Conservation (phyloP, 805 yeast genomes). For the Kazachstania bromeliacearum region DNA sequence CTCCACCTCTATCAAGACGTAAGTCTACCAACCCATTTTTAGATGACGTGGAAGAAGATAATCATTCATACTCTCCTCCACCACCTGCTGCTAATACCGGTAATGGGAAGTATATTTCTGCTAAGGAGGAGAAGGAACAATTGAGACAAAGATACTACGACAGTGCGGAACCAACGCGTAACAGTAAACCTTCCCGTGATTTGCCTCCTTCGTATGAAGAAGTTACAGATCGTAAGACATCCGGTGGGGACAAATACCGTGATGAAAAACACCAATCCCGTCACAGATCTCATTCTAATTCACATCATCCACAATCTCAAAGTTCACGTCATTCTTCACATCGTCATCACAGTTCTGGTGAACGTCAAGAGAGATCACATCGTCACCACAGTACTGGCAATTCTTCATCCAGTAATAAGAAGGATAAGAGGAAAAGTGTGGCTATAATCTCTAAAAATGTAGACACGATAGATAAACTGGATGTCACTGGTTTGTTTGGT, state of each 20-base stretch:
- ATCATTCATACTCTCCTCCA: too few relatives aligned
- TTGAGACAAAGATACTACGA: conserved; percentile 23
- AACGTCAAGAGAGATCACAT: background rate
- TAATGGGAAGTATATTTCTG: conserved; percentile 25
- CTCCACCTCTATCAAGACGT: conserved; percentile 30
- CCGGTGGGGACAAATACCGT: conserved; percentile 8
- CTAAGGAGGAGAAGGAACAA: conserved; percentile 26
- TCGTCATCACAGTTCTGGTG: conserved; percentile 7
- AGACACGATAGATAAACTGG: conserved; percentile 90
- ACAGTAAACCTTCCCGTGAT: background rate
- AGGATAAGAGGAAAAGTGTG: conserved; percentile 36
- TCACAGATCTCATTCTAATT: conserved; percentile 11
- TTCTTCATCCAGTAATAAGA: conserved; percentile 1
- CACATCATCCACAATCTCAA: too few relatives aligned
- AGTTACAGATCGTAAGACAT: conserved; percentile 30
- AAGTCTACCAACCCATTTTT: conserved; percentile 29
- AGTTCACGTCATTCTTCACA: conserved; percentile 9
- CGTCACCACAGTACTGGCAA: conserved; percentile 6
- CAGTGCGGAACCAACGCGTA: conserved; percentile 6
- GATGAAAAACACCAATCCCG: conserved; percentile 9
- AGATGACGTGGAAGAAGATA: conserved; percentile 22
- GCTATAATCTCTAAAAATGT: conserved; percentile 52
- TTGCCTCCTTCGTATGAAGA: conserved; percentile 19
- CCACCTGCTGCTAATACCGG: conserved; percentile 21
- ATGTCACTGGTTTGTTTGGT: conserved; percentile 91